Evolutionary conservation across 2,329 filamentous ascomycete species (phyloP), one percentile per base, ranked within the genome.

Genomic region (Setomelanomma holmii): DNA sequence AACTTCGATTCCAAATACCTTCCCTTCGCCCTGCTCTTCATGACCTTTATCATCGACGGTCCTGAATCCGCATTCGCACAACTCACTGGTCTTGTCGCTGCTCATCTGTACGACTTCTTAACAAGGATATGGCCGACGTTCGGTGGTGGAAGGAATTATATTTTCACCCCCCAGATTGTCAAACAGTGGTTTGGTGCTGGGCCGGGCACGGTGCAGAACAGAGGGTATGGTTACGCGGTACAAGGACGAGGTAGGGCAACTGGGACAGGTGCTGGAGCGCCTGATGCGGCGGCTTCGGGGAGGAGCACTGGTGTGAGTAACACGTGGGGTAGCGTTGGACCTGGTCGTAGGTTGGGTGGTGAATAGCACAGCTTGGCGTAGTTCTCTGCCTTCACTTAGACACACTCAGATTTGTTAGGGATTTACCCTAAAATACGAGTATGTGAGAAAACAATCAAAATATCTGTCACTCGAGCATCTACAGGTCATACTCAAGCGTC

Each of bases 71-170:
- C 89, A 10, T 69, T 89, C 49, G 67, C 87, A 4, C 87, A 96
- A 68, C 74, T 86, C 4, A 90, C 85, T 27, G 95, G 95, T n/a
- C 81, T 99, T 10, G 60, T 96, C 38, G 90, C 93, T 11, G 93
- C 93, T 4, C 95, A 99, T 73, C 68, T 95, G 17, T 96, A 91
- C 75, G 90, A 98, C 72, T 99, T 98, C 69, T 75, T 97, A 43
- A 91, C 90, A 2, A 85, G 90, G 42, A 82, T 97, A 36, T 98
- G 92, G 81, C 95, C 95, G 4, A 86, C 90, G 49, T 95, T 95
- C 69, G 93, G 92, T 24, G 90, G 90, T 49, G 95, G 95, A 0
- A 81, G 80, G 45, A 96, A 93, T 68, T 82, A 88, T 42, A 80
- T 97, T 30, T 80, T 82, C 12, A 95, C 92, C 0, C 95, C 95